phyloP scores from a whole-genome alignment of 257 asterid genomes.

The Cynanchum wilfordii region DNA sequence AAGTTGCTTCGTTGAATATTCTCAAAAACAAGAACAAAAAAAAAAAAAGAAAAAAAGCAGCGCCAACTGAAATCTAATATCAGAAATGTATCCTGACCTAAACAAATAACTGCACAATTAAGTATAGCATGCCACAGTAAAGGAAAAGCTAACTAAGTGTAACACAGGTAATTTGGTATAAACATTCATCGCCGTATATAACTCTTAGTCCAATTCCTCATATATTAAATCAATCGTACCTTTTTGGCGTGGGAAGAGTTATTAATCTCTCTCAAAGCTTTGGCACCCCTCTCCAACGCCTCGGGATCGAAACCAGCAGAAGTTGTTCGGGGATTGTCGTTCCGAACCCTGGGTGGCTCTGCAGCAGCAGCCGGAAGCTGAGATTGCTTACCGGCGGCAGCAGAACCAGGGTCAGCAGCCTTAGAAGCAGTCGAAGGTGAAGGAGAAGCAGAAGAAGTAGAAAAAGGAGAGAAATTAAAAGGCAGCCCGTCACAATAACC shows the following conservation, averaged over 20 bases:
- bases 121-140: neutral
- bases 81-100: too few species aligned
- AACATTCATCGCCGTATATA: neutral
- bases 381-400: conserved; percentile 27
- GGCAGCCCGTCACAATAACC: conserved; percentile 51
- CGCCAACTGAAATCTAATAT: neutral
- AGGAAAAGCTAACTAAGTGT: neutral
- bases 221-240: conserved; percentile 27
- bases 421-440: conserved; percentile 30
- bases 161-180: neutral
- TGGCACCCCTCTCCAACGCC: conserved; percentile 75
- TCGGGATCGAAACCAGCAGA: conserved; percentile 86
- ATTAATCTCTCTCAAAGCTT: conserved; percentile 44
- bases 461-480: conserved; percentile 46
- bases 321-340: conserved; percentile 72
- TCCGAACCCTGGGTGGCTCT: conserved; percentile 49
- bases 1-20: conserved; percentile 9
- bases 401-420: conserved; percentile 24
- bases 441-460: conserved; percentile 32
- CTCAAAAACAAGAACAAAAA: neutral
- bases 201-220: neutral
- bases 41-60: neutral
- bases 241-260: conserved; percentile 50
- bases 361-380: conserved; percentile 21
- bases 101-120: neutral